Conservation (phyloP, 768 basidiomycete genomes). For the Tremella yokohamensis region DNA sequence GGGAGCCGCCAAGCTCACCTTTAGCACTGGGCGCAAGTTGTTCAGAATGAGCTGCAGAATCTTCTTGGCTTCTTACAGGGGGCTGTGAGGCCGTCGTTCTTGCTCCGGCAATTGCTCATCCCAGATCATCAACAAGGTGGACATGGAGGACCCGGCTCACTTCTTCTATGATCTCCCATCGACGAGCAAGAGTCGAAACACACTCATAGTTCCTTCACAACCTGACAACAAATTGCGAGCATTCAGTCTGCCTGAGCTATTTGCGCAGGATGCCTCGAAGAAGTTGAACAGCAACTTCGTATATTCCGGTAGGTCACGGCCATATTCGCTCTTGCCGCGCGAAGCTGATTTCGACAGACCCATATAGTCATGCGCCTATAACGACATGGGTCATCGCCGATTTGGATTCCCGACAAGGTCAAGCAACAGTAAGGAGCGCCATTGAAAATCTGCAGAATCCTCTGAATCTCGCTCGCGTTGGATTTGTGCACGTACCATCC, state of each 20-base stretch:
- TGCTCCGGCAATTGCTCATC: slow-evolving; percentile 56
- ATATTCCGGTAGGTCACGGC: slow-evolving; percentile 59
- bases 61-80: slow-evolving; percentile 72
- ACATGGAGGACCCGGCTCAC: slow-evolving; percentile 56
- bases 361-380: slow-evolving; percentile 32
- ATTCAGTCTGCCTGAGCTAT: slow-evolving; percentile 60
- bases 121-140: slow-evolving; percentile 33
- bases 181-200: slow-evolving; percentile 67
- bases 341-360: slow-evolving; percentile 11
- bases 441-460: slow-evolving; percentile 62
- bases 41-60: slow-evolving; percentile 61
- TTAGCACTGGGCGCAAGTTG: slow-evolving; percentile 64
- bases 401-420: slow-evolving; percentile 64
- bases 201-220: slow-evolving; percentile 63
- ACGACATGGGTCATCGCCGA: slow-evolving; percentile 68
- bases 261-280: slow-evolving; percentile 45
- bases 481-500: slow-evolving; percentile 71
- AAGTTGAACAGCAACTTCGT: slow-evolving; percentile 57
- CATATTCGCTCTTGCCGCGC: background rate
- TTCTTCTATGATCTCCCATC: slow-evolving; percentile 90
- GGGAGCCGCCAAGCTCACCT: background rate
- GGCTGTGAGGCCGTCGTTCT: slow-evolving; percentile 54
- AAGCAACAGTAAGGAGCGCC: slow-evolving; percentile 63
- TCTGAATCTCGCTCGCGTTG: slow-evolving; percentile 55
- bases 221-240: slow-evolving; percentile 57